These are phyloP conservation scores for Musa balbisiana DNA, from an alignment of 202 grass and related monocot species.

Conservation along the genomic window DNA sequence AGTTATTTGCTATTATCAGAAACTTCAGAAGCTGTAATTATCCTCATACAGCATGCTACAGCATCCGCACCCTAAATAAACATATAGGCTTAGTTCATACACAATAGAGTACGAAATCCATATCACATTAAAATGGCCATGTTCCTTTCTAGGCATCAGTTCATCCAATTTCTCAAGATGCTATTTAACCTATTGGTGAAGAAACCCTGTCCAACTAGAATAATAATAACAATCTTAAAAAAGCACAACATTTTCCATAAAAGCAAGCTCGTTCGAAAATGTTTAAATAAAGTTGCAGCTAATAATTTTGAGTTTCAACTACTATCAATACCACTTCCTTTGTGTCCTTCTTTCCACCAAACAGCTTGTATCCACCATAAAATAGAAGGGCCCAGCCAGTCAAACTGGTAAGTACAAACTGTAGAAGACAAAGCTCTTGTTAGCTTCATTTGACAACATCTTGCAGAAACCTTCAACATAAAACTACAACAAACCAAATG, in stretches of 20 bases:
- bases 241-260: background rate
- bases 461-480: background rate
- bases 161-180: conserved; percentile 3
- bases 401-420: conserved; percentile 82
- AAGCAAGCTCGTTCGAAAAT: background rate
- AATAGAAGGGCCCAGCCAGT: conserved; percentile 46
- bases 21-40: background rate
- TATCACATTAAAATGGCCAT: background rate
- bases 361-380: conserved; percentile 46
- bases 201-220: background rate
- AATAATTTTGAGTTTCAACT: background rate
- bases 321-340: conserved; percentile 21
- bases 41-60: background rate
- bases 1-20: background rate
- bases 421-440: conserved; percentile 20
- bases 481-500: background rate
- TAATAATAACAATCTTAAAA: background rate
- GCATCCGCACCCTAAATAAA: background rate
- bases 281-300: background rate
- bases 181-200: background rate
- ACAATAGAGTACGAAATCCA: background rate
- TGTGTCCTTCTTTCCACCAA: conserved; percentile 48
- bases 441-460: background rate
- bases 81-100: too few relatives aligned
- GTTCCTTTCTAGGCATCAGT: background rate